These are phyloP conservation scores for Boechera stricta DNA, from an alignment of 345 rosid species.

Conservation along the genomic window DNA sequence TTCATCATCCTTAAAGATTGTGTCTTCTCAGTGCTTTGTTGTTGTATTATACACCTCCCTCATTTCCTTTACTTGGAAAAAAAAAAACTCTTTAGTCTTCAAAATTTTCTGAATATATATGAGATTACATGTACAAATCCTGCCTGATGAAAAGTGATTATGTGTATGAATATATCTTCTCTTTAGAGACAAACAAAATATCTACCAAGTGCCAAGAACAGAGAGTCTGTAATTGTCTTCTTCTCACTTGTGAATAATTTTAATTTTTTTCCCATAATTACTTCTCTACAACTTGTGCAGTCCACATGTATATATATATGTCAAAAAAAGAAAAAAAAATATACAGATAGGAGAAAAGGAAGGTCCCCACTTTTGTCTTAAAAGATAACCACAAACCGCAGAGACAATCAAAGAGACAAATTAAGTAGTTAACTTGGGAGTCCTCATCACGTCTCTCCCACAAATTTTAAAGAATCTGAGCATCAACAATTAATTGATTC, in stretches of 20 bases:
- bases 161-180: neutral
- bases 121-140: conserved; percentile 1
- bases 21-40: conserved; percentile 30
- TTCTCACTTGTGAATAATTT: neutral
- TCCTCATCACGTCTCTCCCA: conserved; percentile 25
- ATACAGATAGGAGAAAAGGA: neutral
- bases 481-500: neutral
- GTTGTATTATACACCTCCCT: conserved; percentile 13
- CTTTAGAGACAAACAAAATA: conserved; percentile 5
- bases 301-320: conserved; percentile 6
- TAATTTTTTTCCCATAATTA: neutral
- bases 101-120: neutral
- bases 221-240: neutral
- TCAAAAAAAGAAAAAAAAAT: neutral
- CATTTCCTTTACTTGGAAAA: neutral
- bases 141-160: neutral
- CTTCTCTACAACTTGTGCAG: neutral
- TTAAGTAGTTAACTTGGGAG: neutral
- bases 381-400: conserved; percentile 44
- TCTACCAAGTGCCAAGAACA: conserved; percentile 15
- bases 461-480: neutral
- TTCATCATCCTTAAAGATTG: conserved; percentile 24
- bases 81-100: neutral
- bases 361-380: conserved; percentile 33
- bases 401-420: conserved; percentile 23